Evolutionary conservation across 352 stramenopile species (phyloP).

Genomic region (Globisporangium abappressorium): DNA sequence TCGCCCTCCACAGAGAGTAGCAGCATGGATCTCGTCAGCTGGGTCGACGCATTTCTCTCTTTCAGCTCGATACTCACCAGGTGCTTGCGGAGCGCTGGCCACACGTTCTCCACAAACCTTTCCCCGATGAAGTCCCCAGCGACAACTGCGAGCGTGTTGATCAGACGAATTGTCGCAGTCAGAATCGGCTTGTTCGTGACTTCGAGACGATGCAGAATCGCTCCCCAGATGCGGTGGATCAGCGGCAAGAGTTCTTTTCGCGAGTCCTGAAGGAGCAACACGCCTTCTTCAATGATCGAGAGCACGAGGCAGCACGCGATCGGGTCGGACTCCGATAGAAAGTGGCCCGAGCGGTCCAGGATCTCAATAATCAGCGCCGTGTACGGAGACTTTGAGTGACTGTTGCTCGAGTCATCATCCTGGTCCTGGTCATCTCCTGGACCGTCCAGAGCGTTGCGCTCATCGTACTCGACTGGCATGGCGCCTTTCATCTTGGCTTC

Average conservation of each 20-base stretch:
- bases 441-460: constrained; percentile 22
- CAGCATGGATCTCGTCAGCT: constrained; percentile 69
- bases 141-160: constrained; percentile 47
- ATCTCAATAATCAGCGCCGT: constrained; percentile 65
- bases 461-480: constrained; percentile 69
- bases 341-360: constrained; percentile 73
- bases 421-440: constrained; percentile 27
- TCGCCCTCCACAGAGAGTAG: constrained; percentile 23
- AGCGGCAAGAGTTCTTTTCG: constrained; percentile 65
- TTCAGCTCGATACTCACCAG: constrained; percentile 40
- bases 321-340: constrained; percentile 63
- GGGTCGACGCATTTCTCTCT: constrained; percentile 17
- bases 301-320: constrained; percentile 73
- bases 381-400: constrained; percentile 27
- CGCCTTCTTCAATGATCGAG: constrained; percentile 61
- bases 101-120: constrained; percentile 78
- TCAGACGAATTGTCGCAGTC: constrained; percentile 43
- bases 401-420: constrained; percentile 4
- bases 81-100: constrained; percentile 50
- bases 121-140: constrained; percentile 80
- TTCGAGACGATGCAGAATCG: constrained; percentile 55
- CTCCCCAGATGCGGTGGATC: constrained; percentile 72
- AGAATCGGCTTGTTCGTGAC: constrained; percentile 65
- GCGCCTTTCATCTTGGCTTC: constrained; percentile 45
- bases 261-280: constrained; percentile 41